Percentiles rank a stretch among this genome's conserved stretches.
phyloP scores from a whole-genome alignment of 768 basidiomycete species.

The Tremella fuciformis region DNA sequence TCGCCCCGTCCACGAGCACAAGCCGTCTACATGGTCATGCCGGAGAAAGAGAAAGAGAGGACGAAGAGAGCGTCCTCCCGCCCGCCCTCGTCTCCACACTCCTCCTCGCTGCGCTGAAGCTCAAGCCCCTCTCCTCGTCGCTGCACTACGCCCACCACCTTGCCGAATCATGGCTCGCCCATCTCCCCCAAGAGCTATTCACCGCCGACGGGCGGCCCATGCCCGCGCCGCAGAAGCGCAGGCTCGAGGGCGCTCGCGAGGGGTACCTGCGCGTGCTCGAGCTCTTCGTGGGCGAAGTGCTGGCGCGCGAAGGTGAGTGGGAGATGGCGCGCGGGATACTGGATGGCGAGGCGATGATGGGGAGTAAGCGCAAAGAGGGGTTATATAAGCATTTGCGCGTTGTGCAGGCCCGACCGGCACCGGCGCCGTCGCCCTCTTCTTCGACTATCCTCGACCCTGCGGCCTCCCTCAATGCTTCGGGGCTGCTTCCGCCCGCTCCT shows the following conservation, averaged over 20 bases:
- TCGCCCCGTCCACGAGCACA: not conserved
- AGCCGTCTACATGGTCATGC: not conserved
- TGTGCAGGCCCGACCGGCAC: slow-evolving; percentile 4
- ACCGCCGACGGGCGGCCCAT: not conserved
- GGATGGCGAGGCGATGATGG: slow-evolving; percentile 39
- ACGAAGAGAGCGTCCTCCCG: slow-evolving; percentile 17
- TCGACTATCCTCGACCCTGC: not conserved
- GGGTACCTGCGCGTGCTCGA: slow-evolving; percentile 44
- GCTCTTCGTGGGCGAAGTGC: slow-evolving; percentile 41
- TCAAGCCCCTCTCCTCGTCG: slow-evolving; percentile 20
- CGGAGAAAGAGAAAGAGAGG: not conserved
- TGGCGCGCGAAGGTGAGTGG: slow-evolving; percentile 40
- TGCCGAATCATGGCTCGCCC: slow-evolving; percentile 34
- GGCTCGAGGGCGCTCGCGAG: slow-evolving; percentile 33
- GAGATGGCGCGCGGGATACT: slow-evolving; percentile 46
- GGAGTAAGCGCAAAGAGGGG: slow-evolving; percentile 44
- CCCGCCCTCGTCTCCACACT: slow-evolving; percentile 39
- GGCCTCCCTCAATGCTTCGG: not conserved
- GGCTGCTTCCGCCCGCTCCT: not conserved
- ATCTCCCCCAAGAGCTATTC: slow-evolving; percentile 32
- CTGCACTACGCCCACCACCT: slow-evolving; percentile 29
- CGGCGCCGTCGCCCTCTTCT: not conserved
- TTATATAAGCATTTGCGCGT: slow-evolving; percentile 7
- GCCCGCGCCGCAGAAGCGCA: slow-evolving; percentile 9
- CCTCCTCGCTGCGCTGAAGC: slow-evolving; percentile 36